Evolutionary conservation across 108 stramenopile genomes (phyloP), one percentile per base, ranked within the genome.

Genomic region (Nannochloropsis gaditana): DNA sequence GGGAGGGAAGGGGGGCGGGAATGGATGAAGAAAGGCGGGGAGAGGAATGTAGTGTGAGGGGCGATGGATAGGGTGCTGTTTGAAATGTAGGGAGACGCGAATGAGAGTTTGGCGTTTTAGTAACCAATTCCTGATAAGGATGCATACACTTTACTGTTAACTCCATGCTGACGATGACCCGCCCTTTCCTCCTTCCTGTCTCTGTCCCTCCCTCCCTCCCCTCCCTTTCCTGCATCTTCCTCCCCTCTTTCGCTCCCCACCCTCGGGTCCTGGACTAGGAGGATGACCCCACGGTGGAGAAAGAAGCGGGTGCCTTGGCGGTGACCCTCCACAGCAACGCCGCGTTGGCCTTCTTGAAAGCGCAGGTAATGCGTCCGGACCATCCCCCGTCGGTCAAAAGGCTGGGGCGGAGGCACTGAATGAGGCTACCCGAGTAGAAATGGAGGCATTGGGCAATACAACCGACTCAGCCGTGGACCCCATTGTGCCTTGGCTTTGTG

Each of bases 291-390:
- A 50, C 11, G 11, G 15, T 15, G 11, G 94, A 21, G 44, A 94
- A 94, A 44, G 91, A 88, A 10, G 95, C 94, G 50, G 91, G 88
- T 15, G 89, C 90, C 21, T 79, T 96, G 82, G 95, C 91, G 84
- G 89, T 95, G 45, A 90, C 92, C 43, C 95, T 93, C 83, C 93
- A 92, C 90, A 90, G 92, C 44, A 98, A 98, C 86, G 95, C 95
- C 11, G 95, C 98, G 80, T 95, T 96, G 95, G 95, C 95, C 85
- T 93, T 92, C 87, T 90, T 97, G 45, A 96, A 95, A 45, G 83
- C 82, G 81, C 92, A 50, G 47, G 47, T 50, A 50, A 15, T 10
- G 15, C 10, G 47, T 10, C 11, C 10, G 47, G 47, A 50, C 10
- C 11, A 50, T 11, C 31, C 31, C 31, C 31, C 31, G 31, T 31